These are phyloP conservation scores for Pugionium dolabratum DNA, from an alignment of 345 rosid species.

Conservation along the genomic window DNA sequence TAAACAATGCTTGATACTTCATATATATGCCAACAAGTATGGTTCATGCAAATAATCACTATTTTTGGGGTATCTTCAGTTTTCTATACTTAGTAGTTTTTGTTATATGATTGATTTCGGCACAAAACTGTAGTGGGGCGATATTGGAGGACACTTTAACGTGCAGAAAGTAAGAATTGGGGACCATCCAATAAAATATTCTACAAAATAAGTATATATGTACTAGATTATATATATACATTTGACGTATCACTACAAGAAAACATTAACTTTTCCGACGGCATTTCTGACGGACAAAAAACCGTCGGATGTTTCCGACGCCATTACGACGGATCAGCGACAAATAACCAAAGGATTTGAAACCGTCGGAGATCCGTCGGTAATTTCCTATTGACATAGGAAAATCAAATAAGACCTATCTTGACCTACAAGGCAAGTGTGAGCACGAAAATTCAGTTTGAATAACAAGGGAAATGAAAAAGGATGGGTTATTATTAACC, in stretches of 20 bases:
- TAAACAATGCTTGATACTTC: neutral
- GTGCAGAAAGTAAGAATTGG: constrained; percentile 26
- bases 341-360: no score
- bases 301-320: no score
- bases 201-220: constrained; percentile 26
- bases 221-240: neutral
- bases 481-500: no score
- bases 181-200: constrained; percentile 35
- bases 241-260: neutral
- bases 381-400: no score
- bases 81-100: constrained; percentile 18
- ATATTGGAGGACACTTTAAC: constrained; percentile 31
- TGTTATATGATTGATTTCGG: constrained; percentile 1
- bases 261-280: no score
- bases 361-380: no score
- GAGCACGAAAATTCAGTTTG: no score
- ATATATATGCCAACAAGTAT: neutral
- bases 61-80: constrained; percentile 3
- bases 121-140: constrained; percentile 29
- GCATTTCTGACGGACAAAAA: no score
- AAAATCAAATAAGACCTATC: no score
- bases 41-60: neutral
- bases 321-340: no score
- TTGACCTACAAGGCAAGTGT: no score
- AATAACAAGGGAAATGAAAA: no score